Percentiles rank a stretch among this genome's conserved stretches.
phyloP scores from a whole-genome alignment of 2,329 filamentous ascomycete genomes.

The Aspergillus hortae region DNA sequence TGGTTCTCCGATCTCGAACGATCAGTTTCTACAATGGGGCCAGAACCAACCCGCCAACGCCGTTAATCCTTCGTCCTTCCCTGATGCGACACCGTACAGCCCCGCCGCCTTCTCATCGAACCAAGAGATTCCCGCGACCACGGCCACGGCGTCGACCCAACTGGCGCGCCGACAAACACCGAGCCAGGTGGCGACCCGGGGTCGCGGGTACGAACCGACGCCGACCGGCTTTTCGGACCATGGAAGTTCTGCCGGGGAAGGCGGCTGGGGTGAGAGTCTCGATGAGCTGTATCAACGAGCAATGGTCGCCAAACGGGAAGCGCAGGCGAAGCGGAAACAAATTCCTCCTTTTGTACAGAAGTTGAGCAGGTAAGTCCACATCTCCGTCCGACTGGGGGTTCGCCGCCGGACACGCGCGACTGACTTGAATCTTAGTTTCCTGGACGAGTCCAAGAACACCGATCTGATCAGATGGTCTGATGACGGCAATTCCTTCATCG shows the following conservation, averaged over 20 bases:
- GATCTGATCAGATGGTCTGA: conserved; percentile 97
- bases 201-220: conserved; percentile 37
- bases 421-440: conserved; percentile 61
- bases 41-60: conserved; percentile 37
- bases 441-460: conserved; percentile 89
- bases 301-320: conserved; percentile 77
- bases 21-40: conserved; percentile 56
- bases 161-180: conserved; percentile 38
- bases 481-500: conserved; percentile 92
- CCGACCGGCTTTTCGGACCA: conserved; percentile 27
- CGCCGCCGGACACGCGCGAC: not conserved
- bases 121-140: conserved; percentile 50
- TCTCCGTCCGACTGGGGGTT: not conserved
- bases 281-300: conserved; percentile 78
- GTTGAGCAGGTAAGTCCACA: conserved; percentile 73
- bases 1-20: conserved; percentile 45
- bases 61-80: conserved; percentile 28
- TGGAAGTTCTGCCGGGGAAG: conserved; percentile 23
- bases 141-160: conserved; percentile 37
- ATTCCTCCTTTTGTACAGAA: conserved; percentile 98
- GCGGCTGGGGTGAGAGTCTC: conserved; percentile 59
- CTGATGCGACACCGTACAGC: conserved; percentile 40
- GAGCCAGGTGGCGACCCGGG: conserved; percentile 38
- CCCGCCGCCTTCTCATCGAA: conserved; percentile 37
- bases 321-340: conserved; percentile 85